Base-by-base conservation (phyloP, 495 filamentous ascomycete species). In the Annulohypoxylon maeteangense region DNA sequence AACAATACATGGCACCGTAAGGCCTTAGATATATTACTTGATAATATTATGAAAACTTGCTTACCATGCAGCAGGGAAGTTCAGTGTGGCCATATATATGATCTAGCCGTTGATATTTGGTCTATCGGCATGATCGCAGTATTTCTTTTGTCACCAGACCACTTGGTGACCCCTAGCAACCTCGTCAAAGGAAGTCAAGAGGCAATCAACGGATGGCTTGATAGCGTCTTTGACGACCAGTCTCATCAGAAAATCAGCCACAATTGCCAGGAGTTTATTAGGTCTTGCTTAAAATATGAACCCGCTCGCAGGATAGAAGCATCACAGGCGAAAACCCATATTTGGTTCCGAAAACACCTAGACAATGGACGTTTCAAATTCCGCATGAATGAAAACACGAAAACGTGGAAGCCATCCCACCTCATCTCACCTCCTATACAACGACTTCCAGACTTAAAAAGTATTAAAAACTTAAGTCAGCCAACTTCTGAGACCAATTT, bases 1-100 rank as follows among this genome's bases (percentile, higher is more conserved):
- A 72, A 0, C 85, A 87, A 38, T 94, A 89, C 67, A 82, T 83
- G 61, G 91, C 92, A 32, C 92, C 92, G 92, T 94, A 76, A 86
- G 91, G 75, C 8, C 34, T 10, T 7, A 40, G 12, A 40, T 40
- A n/a, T 6, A 11, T 14, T 14, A 14, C 3, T 23, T n/a, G 11
- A 4, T 18, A 3, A 1, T 1, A 1, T 11, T 0, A 34, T 34
- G 8, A 14, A 29, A n/a, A n/a, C n/a, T n/a, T 70, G 25, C 55
- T 70, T 27, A 51, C 44, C 3, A 6, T 44, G 4, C 47, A 60
- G 42, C n/a, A 78, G 81, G 1, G 78, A 74, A 63, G 58, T 62
- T 60, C 60, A 36, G 48, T 47, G 58, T 1, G 64, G 70, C 8
- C 66, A 55, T 64, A 44, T 53, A 16, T 74, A 79, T 60, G 72